Base-by-base conservation (phyloP, 345 rosid species). In the Ailanthus altissimus region DNA sequence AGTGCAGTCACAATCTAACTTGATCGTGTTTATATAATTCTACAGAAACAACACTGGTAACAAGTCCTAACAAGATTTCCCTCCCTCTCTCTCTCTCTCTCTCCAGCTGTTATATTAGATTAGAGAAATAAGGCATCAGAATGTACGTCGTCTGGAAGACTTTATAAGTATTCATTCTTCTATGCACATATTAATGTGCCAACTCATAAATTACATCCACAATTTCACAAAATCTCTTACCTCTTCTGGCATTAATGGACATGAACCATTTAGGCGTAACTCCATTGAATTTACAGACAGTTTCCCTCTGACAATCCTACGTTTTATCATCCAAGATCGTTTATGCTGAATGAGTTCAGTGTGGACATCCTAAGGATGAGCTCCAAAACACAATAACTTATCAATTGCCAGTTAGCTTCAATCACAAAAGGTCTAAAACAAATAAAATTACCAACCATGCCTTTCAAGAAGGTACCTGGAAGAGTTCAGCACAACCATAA, bases 191-290 rank as follows among this genome's bases (percentile, higher is more conserved):
- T 15, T 70, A 53, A 57, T 56, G 32, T 67, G 13, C 53, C 71
- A 46, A 60, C 28, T n/a, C 6, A 56, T n/a, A 72, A 21, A 14
- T 66, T 36, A 60, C 46, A 16, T 45, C 67, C 76, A 46, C 58
- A 6, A 18, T 59, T 61, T 51, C 47, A 53, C n/a, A 57, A 53
- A 45, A 47, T 56, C 21, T 71, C 83, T 77, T 84, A 95, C 98
- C 90, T 95, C 99, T 87, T 95, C 99, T 0, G 99, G 98, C 92
- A 83, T 89, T 60, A 93, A 82, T 43, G 99, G 99, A 77, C 99
- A 95, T 42, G 88, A 86, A 46, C 99, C 99, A 9, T 83, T 83
- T 11, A 84, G 83, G 63, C 99, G 97, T 74, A 82, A 87, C 72
- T 85, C 70, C 4, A 83, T 82, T 59, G 98, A 95, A 84, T 92